Evolutionary conservation across 441 rosid genomes (phyloP).

Genomic region (Erysimum cheiri): DNA sequence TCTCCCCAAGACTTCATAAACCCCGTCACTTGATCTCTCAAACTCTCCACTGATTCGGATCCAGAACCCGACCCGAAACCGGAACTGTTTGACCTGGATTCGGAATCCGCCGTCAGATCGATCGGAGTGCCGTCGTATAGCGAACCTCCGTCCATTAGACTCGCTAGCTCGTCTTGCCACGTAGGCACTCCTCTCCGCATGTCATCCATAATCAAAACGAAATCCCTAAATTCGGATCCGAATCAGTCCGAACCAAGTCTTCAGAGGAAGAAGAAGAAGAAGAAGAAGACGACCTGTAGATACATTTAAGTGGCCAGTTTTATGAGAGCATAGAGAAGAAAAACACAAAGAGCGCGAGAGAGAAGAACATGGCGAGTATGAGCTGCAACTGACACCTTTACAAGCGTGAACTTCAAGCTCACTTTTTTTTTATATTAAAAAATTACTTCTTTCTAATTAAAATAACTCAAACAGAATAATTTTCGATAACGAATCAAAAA

Average conservation of each 20-base stretch:
- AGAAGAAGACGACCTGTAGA: constrained; percentile 11
- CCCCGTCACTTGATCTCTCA: constrained; percentile 72
- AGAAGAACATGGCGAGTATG: constrained; percentile 42
- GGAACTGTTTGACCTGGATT: constrained; percentile 34
- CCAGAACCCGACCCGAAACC: constrained; percentile 43
- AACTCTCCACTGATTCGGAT: constrained; percentile 52
- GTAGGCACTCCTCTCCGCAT: constrained; percentile 52
- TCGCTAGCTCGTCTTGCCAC: constrained; percentile 82
- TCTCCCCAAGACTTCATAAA: constrained; percentile 91
- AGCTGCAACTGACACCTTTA: constrained; percentile 55
- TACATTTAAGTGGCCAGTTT: neutral
- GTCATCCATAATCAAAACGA: constrained; percentile 60
- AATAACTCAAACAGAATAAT: constrained; percentile 12
- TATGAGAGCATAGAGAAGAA: constrained; percentile 13
- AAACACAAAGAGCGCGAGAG: constrained; percentile 47
- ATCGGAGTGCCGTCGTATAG: constrained; percentile 51
- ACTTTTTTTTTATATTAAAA: constrained; percentile 33
- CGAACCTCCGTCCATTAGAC: constrained; percentile 57
- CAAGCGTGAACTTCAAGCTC: constrained; percentile 69
- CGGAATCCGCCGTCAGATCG: constrained; percentile 43
- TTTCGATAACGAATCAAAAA: constrained; percentile 49
- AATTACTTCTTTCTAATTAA: constrained; percentile 10
- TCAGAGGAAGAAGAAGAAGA: constrained; percentile 22
- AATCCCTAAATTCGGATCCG: constrained; percentile 25
- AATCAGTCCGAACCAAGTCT: constrained; percentile 12